These are phyloP conservation scores for Dioscorea zingiberensis DNA, from an alignment of 106 monocot species.

Conservation along the genomic window DNA sequence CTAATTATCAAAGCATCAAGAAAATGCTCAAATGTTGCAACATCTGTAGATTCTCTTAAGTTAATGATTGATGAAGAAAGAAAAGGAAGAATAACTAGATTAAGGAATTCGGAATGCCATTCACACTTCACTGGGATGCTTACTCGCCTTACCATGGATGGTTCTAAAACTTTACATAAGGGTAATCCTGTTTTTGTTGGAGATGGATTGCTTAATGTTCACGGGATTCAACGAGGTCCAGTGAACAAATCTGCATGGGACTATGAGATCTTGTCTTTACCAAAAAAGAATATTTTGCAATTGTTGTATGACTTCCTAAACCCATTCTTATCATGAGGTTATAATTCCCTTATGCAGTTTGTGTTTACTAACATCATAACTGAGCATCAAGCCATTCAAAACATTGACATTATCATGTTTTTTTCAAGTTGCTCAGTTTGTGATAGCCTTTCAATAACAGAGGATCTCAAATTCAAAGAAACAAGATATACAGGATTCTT, in stretches of 20 bases:
- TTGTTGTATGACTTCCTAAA: constrained; percentile 55
- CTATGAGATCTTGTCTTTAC: constrained; percentile 21
- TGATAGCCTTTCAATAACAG: constrained; percentile 62
- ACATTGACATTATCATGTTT: constrained; percentile 60
- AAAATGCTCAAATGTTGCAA: constrained; percentile 24
- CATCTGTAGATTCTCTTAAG: constrained; percentile 54
- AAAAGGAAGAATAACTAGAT: constrained; percentile 38
- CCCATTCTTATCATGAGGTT: constrained; percentile 72
- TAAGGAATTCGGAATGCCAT: constrained; percentile 40
- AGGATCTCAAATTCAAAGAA: constrained; percentile 42
- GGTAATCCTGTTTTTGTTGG: constrained; percentile 55
- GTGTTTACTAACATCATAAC: constrained; percentile 63
- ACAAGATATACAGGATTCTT: constrained; percentile 9
- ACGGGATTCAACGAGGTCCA: constrained; percentile 61
- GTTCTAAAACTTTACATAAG: constrained; percentile 68
- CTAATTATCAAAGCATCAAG: constrained; percentile 43
- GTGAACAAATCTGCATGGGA: constrained; percentile 84
- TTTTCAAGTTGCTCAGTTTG: constrained; percentile 76
- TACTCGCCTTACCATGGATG: constrained; percentile 71
- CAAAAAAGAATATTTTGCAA: constrained; percentile 45
- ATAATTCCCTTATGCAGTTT: constrained; percentile 95
- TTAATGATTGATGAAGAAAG: constrained; percentile 80
- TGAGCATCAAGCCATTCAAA: constrained; percentile 63
- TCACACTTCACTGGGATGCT: constrained; percentile 66
- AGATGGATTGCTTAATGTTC: constrained; percentile 44